Evolutionary conservation across 1,139 yeast genomes (phyloP).

Genomic region (Hanseniaspora uvarum): DNA sequence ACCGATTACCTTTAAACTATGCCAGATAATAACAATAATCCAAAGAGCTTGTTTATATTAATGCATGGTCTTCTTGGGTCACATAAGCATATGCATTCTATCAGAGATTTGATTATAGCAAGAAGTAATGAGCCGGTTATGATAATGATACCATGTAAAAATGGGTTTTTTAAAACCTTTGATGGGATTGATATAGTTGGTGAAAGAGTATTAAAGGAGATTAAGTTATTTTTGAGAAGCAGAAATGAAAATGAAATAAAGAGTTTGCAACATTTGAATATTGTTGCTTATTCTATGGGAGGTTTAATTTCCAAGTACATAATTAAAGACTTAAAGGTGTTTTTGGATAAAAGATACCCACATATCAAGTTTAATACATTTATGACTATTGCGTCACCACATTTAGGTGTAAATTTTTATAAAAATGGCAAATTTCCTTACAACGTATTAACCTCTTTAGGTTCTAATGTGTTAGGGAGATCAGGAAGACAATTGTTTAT

Average conservation of each 20-base stretch:
- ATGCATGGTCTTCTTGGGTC: slow-evolving; percentile 88
- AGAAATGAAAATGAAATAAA: slow-evolving; percentile 34
- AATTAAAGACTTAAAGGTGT: slow-evolving; percentile 51
- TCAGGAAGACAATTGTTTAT: slow-evolving; percentile 68
- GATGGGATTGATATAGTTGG: slow-evolving; percentile 76
- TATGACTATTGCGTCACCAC: slow-evolving; percentile 87
- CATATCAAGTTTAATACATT: slow-evolving; percentile 52
- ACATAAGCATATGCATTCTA: slow-evolving; percentile 57
- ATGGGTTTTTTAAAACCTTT: slow-evolving; percentile 66
- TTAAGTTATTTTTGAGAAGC: slow-evolving; percentile 40
- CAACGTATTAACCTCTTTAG: slow-evolving; percentile 44
- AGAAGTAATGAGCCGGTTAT: slow-evolving; percentile 35
- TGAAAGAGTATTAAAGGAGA: slow-evolving; percentile 55
- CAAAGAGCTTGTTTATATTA: slow-evolving; percentile 62
- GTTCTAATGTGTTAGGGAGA: slow-evolving; percentile 55
- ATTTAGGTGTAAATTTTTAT: slow-evolving; percentile 55
- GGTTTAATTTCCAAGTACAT: slow-evolving; percentile 52
- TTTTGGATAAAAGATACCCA: slow-evolving; percentile 40
- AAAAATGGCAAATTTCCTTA: slow-evolving; percentile 29
- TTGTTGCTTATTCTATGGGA: slow-evolving; percentile 48
- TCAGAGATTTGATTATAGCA: slow-evolving; percentile 44
- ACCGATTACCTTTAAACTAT: not conserved
- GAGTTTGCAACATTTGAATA: slow-evolving; percentile 29
- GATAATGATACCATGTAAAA: slow-evolving; percentile 57
- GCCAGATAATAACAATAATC: slow-evolving; percentile 28